Conservation (phyloP, 139 green algal species). For the Chlamydomonas incerta region DNA sequence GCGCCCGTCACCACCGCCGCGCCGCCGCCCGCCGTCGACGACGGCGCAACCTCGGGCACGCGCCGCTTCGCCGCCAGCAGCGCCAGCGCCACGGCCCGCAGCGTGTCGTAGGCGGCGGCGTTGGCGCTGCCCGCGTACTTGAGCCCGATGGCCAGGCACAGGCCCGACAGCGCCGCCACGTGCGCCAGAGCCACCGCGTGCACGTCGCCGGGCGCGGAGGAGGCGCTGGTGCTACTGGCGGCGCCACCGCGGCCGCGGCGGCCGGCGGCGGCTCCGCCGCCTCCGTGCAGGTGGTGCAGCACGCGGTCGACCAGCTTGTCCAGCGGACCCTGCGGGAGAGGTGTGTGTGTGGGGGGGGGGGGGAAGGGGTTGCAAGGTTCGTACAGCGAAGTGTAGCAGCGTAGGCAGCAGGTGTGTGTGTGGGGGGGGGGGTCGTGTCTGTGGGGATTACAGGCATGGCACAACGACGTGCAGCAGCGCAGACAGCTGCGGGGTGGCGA, state of each 20-base stretch:
- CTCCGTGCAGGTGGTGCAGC: not conserved
- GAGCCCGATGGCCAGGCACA: slow-evolving; percentile 90
- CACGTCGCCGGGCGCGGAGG: slow-evolving; percentile 6
- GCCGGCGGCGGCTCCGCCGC: too few species aligned
- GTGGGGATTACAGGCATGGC: too few species aligned
- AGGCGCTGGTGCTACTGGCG: not conserved
- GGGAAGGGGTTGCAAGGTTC: not conserved
- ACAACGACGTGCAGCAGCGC: too few species aligned
- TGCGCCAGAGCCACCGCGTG: slow-evolving; percentile 47
- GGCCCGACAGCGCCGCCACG: slow-evolving; percentile 72
- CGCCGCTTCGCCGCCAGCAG: slow-evolving; percentile 81
- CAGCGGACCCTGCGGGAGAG: slow-evolving; percentile 18
- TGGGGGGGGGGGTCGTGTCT: too few species aligned
- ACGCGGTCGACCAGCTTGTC: slow-evolving; percentile 4
- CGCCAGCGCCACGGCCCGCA: slow-evolving; percentile 68
- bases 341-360: not conserved
- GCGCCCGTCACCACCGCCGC: slow-evolving; percentile 30
- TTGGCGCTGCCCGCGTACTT: slow-evolving; percentile 81
- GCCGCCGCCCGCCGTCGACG: not conserved
- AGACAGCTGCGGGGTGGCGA: too few species aligned
- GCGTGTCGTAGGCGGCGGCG: slow-evolving; percentile 56
- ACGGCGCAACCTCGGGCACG: slow-evolving; percentile 57
- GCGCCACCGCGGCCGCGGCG: too few species aligned
- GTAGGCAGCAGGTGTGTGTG: not conserved
- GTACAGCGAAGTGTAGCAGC: too few species aligned